phyloP scores from a whole-genome alignment of 192 early-diverging fungal species.

The Dissophora globulifera region DNA sequence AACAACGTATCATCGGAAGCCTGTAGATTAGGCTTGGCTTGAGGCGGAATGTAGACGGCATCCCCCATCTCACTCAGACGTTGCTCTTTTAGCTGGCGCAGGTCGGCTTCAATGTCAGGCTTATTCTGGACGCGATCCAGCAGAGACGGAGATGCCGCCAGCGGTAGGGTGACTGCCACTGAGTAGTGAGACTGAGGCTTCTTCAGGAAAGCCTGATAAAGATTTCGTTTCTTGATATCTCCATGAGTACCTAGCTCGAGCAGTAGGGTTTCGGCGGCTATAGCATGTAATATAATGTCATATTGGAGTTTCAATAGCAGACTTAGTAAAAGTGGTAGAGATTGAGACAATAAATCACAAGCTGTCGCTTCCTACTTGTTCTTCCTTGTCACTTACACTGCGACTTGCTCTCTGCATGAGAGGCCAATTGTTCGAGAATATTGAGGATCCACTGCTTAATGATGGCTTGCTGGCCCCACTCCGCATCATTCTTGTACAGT shows the following conservation, averaged over 20 bases:
- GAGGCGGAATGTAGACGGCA: slow-evolving; percentile 18
- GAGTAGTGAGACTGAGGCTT: background rate
- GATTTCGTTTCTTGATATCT: background rate
- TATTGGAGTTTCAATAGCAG: background rate
- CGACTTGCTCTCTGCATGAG: background rate
- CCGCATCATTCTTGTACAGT: background rate
- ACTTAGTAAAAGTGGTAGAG: too few relatives aligned
- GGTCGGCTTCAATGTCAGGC: background rate
- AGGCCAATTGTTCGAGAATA: slow-evolving; percentile 1
- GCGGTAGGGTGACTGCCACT: background rate
- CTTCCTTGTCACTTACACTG: background rate
- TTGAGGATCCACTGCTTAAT: slow-evolving; percentile 1
- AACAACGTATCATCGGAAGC: background rate
- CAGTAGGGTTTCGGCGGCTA: background rate
- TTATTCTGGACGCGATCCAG: slow-evolving; percentile 6
- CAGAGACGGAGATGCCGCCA: background rate
- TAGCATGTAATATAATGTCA: background rate
- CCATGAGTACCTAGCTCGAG: background rate
- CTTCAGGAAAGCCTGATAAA: background rate
- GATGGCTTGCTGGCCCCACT: background rate
- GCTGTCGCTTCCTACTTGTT: too few relatives aligned
- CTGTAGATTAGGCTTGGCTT: slow-evolving; percentile 7
- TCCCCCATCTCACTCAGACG: background rate
- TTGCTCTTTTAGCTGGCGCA: background rate
- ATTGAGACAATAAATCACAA: too few relatives aligned